Conservation (phyloP, 164 flowering plant species). For the Sedum album region DNA sequence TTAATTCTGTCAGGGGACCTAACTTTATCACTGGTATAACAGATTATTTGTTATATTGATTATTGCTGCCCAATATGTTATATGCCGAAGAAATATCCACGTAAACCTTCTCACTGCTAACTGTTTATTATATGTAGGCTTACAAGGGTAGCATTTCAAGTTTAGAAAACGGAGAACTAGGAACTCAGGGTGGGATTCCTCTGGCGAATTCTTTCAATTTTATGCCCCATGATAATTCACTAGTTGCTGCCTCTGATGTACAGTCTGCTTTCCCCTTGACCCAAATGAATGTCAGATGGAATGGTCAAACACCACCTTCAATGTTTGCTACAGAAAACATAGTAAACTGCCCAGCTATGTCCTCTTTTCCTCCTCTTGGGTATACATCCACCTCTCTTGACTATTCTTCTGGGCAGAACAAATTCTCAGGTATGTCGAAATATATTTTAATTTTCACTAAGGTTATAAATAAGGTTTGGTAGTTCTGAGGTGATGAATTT, state of each 20-base stretch:
- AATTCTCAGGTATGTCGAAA: constrained; percentile 20
- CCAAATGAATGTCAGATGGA: constrained; percentile 33
- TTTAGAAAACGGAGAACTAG: constrained; percentile 23
- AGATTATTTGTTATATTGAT: not conserved
- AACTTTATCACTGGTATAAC: too few relatives aligned
- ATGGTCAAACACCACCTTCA: constrained; percentile 31
- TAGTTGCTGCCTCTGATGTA: constrained; percentile 18
- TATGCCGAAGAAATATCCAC: not conserved
- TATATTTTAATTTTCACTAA: not conserved
- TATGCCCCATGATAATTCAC: constrained; percentile 21
- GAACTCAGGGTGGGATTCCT: constrained; percentile 21
- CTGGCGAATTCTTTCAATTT: constrained; percentile 22
- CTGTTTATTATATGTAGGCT: constrained; percentile 27
- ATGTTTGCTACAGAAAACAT: constrained; percentile 43
- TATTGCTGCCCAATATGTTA: not conserved
- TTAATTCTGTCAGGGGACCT: too few relatives aligned
- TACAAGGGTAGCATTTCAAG: constrained; percentile 33
- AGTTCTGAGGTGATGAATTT: not conserved
- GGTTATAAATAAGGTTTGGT: not conserved
- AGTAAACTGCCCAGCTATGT: constrained; percentile 21
- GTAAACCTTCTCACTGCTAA: not conserved
- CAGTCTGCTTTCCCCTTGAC: constrained; percentile 37
- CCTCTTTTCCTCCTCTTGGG: constrained; percentile 18
- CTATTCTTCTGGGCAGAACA: constrained; percentile 17
- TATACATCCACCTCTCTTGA: constrained; percentile 17